Evolutionary conservation across 2,329 filamentous ascomycete genomes (phyloP), one percentile per base, ranked within the genome.

Genomic region (Albifimbria verrucaria): DNA sequence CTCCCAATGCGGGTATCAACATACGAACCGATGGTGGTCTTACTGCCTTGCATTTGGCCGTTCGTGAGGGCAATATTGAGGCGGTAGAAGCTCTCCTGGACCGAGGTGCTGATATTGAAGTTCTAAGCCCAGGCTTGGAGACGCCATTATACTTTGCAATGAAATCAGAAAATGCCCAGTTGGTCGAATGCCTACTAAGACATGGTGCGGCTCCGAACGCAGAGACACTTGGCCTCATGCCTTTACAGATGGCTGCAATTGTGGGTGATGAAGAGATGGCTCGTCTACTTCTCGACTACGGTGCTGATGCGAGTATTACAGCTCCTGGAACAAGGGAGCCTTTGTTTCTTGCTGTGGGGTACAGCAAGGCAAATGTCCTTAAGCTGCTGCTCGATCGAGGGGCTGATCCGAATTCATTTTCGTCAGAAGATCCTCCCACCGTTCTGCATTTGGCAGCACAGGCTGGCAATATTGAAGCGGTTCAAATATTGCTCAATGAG

Each of bases 321-420:
- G 6, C 18, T 4, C 4, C 12, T 21, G 18, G 20, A 6, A 15
- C 18, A 20, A 44, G 42, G 42, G 18, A 44, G 18, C 42, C 42
- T 21, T 20, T 44, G 15, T 20, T 44, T 44, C 22, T 21, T 44
- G 42, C 42, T 21, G 48, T 52, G 9, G 12, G 9, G 28, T 41
- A 17, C 22, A 25, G 28, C 20, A 22, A 25, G 11, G 3, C 22
- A 18, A 11, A 9, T 20, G 43, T 51, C 4, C 28, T 47, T 11
- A 47, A 24, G 7, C 26, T 54, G 20, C 52, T 54, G 3, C 48
- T 54, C 28, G 48, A 51, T 21, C 12, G n/a, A n/a, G 43, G 43
- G 11, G 52, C 52, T 4, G 50, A 52, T 20, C 50, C 50, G 7
- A 44, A 52, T 12, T 18, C 20, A 15, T 48, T 39, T 17, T 44